Percentiles rank a stretch among this genome's conserved stretches.
Conservation (phyloP, 1,139 yeast genomes). For the Hanseniaspora gamundiae region DNA sequence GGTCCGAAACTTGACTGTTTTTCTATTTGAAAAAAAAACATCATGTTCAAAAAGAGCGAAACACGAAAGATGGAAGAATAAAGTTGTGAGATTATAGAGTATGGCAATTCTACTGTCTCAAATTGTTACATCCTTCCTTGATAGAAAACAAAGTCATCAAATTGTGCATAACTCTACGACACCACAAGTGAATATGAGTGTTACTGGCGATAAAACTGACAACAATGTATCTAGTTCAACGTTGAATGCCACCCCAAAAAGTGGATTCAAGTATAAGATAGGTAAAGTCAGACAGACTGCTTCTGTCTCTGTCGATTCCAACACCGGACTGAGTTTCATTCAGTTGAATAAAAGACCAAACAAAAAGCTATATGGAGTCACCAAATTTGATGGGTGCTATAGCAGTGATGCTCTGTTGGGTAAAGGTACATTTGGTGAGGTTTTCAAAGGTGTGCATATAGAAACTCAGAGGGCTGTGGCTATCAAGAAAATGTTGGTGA, state of each 20-base stretch:
- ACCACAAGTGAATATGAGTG: neutral
- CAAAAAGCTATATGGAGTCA: slow-evolving; percentile 23
- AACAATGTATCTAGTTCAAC: neutral
- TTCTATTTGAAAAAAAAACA: no score
- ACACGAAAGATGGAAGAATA: no score
- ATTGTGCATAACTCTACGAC: no score
- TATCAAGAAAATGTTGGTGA: slow-evolving; percentile 69
- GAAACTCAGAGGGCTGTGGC: slow-evolving; percentile 55
- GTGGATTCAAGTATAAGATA: slow-evolving; percentile 21
- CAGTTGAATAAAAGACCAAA: slow-evolving; percentile 16
- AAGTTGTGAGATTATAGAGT: no score
- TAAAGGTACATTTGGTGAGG: slow-evolving; percentile 89
- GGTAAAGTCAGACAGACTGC: slow-evolving; percentile 25
- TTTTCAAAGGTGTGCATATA: slow-evolving; percentile 54
- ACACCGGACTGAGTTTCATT: slow-evolving; percentile 19
- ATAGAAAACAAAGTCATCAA: no score
- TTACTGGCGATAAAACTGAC: neutral
- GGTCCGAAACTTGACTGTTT: no score
- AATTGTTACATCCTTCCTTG: no score
- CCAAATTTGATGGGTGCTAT: slow-evolving; percentile 31
- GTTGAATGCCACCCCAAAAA: neutral
- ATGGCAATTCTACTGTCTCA: no score
- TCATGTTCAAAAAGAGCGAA: no score
- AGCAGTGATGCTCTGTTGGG: slow-evolving; percentile 58
- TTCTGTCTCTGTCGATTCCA: slow-evolving; percentile 18